Percentiles rank a stretch among this genome's conserved stretches.
Conservation (phyloP, 2,329 filamentous ascomycete species). For the Xylariomycetidae sp. region DNA sequence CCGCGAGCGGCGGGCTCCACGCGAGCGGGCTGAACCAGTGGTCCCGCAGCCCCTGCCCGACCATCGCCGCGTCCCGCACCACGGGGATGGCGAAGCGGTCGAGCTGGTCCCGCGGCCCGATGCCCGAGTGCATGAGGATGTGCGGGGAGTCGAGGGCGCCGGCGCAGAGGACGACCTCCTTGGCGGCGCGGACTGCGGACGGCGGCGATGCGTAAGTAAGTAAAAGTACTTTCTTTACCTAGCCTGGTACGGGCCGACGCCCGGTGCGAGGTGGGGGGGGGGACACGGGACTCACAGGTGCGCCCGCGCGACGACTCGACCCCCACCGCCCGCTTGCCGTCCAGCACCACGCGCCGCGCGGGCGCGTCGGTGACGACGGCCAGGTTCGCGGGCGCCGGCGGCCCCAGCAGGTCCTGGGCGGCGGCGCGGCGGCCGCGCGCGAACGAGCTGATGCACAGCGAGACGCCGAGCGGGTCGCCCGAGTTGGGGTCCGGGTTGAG, state of each 20-base stretch:
- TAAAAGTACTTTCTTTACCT: too few species aligned
- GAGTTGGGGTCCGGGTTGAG: slow-evolving; percentile 51
- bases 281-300: too few species aligned
- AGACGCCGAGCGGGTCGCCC: slow-evolving; percentile 52
- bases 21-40: slow-evolving; percentile 33
- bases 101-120: slow-evolving; percentile 32
- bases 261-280: too few species aligned
- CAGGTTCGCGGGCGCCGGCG: slow-evolving; percentile 40
- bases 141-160: slow-evolving; percentile 36
- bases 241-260: too few species aligned
- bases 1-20: slow-evolving; percentile 33
- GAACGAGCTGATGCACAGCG: slow-evolving; percentile 43
- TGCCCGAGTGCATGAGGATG: slow-evolving; percentile 40
- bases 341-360: slow-evolving; percentile 41
- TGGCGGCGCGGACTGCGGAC: slow-evolving; percentile 24
- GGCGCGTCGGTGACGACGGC: slow-evolving; percentile 42
- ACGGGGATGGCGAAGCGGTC: slow-evolving; percentile 28
- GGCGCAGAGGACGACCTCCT: slow-evolving; percentile 38
- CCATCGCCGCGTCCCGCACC: slow-evolving; percentile 26
- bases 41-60: slow-evolving; percentile 36
- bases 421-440: slow-evolving; percentile 42
- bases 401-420: slow-evolving; percentile 43
- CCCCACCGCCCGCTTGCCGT: slow-evolving; percentile 40
- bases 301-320: slow-evolving; percentile 38
- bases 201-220: too few species aligned